Evolutionary conservation across 2,329 filamentous ascomycete species (phyloP).

Genomic region (Zasmidium cellare): DNA sequence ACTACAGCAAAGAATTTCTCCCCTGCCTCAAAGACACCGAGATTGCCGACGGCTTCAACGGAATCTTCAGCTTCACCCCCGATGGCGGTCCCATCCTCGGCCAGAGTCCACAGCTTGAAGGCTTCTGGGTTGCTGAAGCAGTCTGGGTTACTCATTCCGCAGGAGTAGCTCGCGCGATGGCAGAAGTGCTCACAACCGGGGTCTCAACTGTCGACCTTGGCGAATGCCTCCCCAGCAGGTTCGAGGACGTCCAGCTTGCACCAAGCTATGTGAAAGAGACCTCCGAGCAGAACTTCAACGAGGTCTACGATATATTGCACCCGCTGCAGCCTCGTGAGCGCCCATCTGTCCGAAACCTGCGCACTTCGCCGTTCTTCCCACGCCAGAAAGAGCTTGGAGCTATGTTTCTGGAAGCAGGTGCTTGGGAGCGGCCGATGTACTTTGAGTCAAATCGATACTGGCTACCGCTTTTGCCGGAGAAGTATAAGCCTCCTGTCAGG

Average conservation of each 20-base stretch:
- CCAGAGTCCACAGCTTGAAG: conserved; percentile 58
- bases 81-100: conserved; percentile 63
- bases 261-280: conserved; percentile 60
- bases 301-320: conserved; percentile 66
- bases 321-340: conserved; percentile 59
- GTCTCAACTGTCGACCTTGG: conserved; percentile 57
- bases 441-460: conserved; percentile 58
- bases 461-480: conserved; percentile 51
- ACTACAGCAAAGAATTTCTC: conserved; percentile 55
- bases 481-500: conserved; percentile 57
- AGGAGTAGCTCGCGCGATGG: conserved; percentile 61
- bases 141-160: conserved; percentile 69
- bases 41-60: conserved; percentile 64
- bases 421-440: conserved; percentile 66
- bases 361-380: conserved; percentile 59
- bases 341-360: conserved; percentile 54
- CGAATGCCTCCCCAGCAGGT: conserved; percentile 61
- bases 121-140: conserved; percentile 65
- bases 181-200: conserved; percentile 59
- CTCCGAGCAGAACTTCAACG: conserved; percentile 61
- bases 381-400: conserved; percentile 58
- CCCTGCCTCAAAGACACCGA: conserved; percentile 53
- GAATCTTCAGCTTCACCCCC: conserved; percentile 66
- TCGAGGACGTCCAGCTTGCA: conserved; percentile 61
- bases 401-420: conserved; percentile 60